Percentiles rank a stretch among this genome's conserved stretches.
phyloP scores from a whole-genome alignment of 768 basidiomycete species.

The Hydnum rufescens region DNA sequence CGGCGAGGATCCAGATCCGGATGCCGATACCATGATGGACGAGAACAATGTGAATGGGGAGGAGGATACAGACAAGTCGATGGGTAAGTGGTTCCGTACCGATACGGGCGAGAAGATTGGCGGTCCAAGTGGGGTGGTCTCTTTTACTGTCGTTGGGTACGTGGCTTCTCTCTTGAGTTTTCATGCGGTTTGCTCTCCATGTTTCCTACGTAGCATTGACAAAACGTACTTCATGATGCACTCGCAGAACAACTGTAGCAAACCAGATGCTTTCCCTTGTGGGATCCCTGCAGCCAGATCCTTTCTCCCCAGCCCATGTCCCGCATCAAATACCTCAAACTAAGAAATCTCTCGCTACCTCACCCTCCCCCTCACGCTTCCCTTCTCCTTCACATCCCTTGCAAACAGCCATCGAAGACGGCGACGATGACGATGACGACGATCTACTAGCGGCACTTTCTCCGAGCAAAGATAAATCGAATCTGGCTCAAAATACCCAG shows the following conservation, averaged over 20 bases:
- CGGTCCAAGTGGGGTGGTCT: constrained; percentile 40
- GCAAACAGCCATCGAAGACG: neutral
- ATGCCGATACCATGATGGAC: constrained; percentile 14
- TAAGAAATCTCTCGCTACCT: too few species aligned
- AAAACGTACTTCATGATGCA: too few species aligned
- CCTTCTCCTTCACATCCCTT: neutral
- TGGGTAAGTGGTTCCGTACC: constrained; percentile 66
- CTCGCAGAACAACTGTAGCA: constrained; percentile 55
- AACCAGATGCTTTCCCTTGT: constrained; percentile 86
- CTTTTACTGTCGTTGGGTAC: constrained; percentile 81
- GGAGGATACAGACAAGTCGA: constrained; percentile 21
- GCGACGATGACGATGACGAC: neutral
- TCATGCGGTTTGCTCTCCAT: neutral
- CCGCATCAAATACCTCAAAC: too few species aligned
- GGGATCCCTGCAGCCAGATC: constrained; percentile 56
- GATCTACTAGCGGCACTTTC: too few species aligned
- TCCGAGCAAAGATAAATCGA: too few species aligned
- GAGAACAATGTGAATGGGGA: constrained; percentile 12
- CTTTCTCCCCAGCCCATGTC: neutral
- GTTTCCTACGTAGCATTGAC: neutral
- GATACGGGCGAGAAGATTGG: constrained; percentile 51
- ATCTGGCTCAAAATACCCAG: too few species aligned
- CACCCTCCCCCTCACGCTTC: neutral
- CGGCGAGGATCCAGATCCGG: constrained; percentile 11
- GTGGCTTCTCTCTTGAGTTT: neutral